A percentile compares a stretch with the other conserved stretches of the same genome.
Evolutionary conservation across 176 grass and related monocot species (phyloP).

Genomic region (Eremochloa ophiuroides): DNA sequence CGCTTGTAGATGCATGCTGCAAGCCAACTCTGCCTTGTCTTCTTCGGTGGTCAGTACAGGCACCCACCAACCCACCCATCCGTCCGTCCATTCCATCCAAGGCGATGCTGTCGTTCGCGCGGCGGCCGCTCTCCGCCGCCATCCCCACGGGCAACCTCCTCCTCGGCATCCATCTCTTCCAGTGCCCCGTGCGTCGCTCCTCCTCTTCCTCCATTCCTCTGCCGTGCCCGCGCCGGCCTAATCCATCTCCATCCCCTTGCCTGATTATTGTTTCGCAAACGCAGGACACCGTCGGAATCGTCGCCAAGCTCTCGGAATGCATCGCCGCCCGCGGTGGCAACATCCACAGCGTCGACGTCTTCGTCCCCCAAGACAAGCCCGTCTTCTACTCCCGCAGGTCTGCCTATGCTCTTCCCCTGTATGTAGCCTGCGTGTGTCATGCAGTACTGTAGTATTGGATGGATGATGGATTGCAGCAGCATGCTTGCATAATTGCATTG

Average conservation of each 20-base stretch:
- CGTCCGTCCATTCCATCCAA: not conserved
- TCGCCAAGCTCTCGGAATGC: constrained; percentile 75
- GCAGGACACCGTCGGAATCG: constrained; percentile 74
- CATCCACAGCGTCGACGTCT: constrained; percentile 69
- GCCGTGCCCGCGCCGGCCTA: too few species aligned
- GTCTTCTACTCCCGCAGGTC: constrained; percentile 85
- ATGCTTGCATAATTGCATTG: too few species aligned
- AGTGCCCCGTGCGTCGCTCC: not conserved
- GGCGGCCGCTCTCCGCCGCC: constrained; percentile 12
- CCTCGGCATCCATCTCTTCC: constrained; percentile 23
- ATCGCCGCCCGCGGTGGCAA: constrained; percentile 86
- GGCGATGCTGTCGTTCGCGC: not conserved
- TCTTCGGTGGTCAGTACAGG: too few species aligned
- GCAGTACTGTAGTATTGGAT: too few species aligned
- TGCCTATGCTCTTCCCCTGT: not conserved
- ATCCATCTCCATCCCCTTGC: too few species aligned
- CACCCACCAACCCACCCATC: too few species aligned
- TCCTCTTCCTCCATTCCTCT: not conserved
- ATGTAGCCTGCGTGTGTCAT: too few species aligned
- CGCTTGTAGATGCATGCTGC: too few species aligned
- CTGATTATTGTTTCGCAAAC: not conserved
- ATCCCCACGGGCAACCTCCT: not conserved
- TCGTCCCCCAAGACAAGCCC: constrained; percentile 67
- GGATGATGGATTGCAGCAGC: too few species aligned
- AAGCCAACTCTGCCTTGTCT: too few species aligned